Evolutionary conservation across 352 stramenopile genomes (phyloP).

Genomic region (Phytophthora megakarya): DNA sequence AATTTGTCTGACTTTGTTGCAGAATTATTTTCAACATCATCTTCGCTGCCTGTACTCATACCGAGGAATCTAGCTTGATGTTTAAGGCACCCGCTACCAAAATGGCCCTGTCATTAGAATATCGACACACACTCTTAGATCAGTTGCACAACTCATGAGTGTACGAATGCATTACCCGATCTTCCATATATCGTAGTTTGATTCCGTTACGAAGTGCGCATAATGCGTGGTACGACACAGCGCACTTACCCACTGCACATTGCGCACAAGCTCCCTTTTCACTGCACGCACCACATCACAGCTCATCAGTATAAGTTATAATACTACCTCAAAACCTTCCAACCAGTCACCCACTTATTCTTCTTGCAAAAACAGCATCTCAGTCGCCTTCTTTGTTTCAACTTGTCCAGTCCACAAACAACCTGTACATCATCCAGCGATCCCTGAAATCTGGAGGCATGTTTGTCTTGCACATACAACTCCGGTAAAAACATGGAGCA

Average conservation of each 20-base stretch:
- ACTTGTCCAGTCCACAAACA: slow-evolving; percentile 62
- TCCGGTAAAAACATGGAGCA: slow-evolving; percentile 86
- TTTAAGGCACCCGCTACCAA: slow-evolving; percentile 66
- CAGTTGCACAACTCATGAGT: background rate
- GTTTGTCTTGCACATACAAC: slow-evolving; percentile 51
- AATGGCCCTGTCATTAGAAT: slow-evolving; percentile 43
- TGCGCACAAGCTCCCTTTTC: slow-evolving; percentile 76
- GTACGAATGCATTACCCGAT: slow-evolving; percentile 37
- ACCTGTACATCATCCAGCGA: slow-evolving; percentile 53
- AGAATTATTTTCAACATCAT: slow-evolving; percentile 15
- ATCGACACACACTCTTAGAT: slow-evolving; percentile 10
- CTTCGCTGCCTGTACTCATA: slow-evolving; percentile 29
- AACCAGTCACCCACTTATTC: slow-evolving; percentile 33
- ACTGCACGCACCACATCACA: slow-evolving; percentile 34
- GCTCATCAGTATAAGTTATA: slow-evolving; percentile 5
- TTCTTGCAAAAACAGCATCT: slow-evolving; percentile 82
- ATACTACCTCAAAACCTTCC: background rate
- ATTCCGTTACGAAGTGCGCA: slow-evolving; percentile 68
- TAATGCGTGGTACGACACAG: slow-evolving; percentile 71
- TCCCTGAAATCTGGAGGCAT: slow-evolving; percentile 25
- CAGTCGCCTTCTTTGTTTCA: slow-evolving; percentile 56
- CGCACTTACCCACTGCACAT: slow-evolving; percentile 70
- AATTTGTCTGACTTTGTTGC: slow-evolving; percentile 20
- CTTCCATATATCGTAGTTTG: slow-evolving; percentile 66
- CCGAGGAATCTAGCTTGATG: slow-evolving; percentile 63